Evolutionary conservation across 345 rosid species (phyloP).

Genomic region (Gossypium australe): DNA sequence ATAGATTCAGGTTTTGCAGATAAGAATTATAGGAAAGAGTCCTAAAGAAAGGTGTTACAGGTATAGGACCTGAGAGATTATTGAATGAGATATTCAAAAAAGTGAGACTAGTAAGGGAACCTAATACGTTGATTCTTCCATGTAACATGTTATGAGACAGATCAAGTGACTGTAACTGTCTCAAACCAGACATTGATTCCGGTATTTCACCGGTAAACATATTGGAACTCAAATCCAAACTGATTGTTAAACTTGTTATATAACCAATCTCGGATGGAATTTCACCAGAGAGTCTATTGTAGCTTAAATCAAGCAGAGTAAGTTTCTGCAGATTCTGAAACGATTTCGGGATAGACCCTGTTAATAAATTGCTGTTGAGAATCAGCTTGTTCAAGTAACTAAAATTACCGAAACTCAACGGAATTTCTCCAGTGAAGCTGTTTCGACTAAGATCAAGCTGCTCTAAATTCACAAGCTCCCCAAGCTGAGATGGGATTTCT

Average conservation of each 20-base stretch:
- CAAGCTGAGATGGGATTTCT: conserved; percentile 68
- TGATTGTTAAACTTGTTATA: conserved; percentile 75
- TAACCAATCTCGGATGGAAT: conserved; percentile 75
- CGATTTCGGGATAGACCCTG: conserved; percentile 68
- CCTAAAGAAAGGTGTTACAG: conserved; percentile 77
- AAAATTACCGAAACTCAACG: conserved; percentile 75
- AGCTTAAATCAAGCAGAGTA: conserved; percentile 84
- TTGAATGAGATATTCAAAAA: conserved; percentile 82
- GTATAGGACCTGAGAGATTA: conserved; percentile 90
- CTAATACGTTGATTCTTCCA: conserved; percentile 67
- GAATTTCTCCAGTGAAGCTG: conserved; percentile 71
- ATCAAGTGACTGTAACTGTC: conserved; percentile 85
- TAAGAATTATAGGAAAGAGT: conserved; percentile 58
- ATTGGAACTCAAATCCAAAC: conserved; percentile 74
- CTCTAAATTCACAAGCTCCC: conserved; percentile 91
- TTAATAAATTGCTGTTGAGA: conserved; percentile 73
- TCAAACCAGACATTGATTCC: conserved; percentile 54
- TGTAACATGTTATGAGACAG: conserved; percentile 60
- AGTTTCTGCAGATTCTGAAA: conserved; percentile 59
- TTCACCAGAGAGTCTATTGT: conserved; percentile 61
- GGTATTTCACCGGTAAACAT: conserved; percentile 66
- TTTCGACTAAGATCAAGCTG: conserved; percentile 93
- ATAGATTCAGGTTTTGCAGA: conserved; percentile 58
- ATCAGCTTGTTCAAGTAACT: conserved; percentile 92
- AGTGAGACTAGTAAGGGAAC: conserved; percentile 84